Conservation (phyloP, 2,329 filamentous ascomycete species). For the Plectosphaerella plurivora region DNA sequence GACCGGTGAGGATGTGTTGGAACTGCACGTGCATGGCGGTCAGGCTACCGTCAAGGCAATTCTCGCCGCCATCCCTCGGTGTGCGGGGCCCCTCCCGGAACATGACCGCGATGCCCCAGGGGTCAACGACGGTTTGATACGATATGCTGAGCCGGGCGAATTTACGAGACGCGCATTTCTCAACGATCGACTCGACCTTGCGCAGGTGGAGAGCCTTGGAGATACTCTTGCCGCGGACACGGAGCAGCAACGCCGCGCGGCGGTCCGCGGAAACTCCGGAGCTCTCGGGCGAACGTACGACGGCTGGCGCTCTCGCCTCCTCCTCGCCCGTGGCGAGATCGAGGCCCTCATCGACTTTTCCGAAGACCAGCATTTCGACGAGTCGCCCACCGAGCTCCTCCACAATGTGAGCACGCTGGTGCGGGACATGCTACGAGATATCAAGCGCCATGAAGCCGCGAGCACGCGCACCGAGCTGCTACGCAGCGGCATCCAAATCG, state of each 20-base stretch:
- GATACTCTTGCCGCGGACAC: conserved; percentile 68
- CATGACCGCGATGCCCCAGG: too few relatives aligned
- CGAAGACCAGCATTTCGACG: conserved; percentile 96
- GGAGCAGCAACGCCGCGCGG: conserved; percentile 86
- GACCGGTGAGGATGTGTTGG: conserved; percentile 88
- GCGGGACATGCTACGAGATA: conserved; percentile 51
- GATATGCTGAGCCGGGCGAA: conserved; percentile 91
- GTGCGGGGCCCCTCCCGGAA: conserved; percentile 13
- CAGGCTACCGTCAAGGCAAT: conserved; percentile 85
- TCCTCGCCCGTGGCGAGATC: conserved; percentile 82
- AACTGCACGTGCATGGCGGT: conserved; percentile 92
- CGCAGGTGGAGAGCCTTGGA: conserved; percentile 69
- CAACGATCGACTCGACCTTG: conserved; percentile 78
- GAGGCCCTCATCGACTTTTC: conserved; percentile 97
- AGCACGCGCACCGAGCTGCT: conserved; percentile 80
- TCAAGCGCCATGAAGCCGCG: conserved; percentile 68
- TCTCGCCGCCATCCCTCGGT: conserved; percentile 67
- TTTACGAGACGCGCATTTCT: conserved; percentile 92
- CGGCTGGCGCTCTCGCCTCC: conserved; percentile 69
- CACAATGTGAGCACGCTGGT: conserved; percentile 65
- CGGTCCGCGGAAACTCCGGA: conserved; percentile 72
- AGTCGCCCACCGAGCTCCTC: conserved; percentile 70
- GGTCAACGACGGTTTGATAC: conserved; percentile 40
- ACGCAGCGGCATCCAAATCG: conserved; percentile 78
- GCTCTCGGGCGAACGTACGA: conserved; percentile 74